phyloP scores from a whole-genome alignment of 192 early-diverging fungal genomes.

The Entomortierella beljakovae region DNA sequence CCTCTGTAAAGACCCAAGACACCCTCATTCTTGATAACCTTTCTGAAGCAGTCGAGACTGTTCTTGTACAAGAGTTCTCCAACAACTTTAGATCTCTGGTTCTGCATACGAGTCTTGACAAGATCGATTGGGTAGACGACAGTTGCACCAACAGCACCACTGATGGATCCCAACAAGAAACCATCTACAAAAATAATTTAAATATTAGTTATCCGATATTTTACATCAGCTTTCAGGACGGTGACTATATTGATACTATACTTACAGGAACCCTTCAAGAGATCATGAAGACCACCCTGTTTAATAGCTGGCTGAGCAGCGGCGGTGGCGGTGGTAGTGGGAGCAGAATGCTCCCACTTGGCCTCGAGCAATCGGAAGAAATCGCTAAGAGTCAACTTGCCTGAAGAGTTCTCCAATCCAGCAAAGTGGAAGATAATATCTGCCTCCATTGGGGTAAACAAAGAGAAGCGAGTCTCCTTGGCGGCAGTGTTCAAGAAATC shows the following conservation, averaged over 20 bases:
- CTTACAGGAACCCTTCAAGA: slow-evolving; percentile 54
- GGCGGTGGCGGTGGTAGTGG: slow-evolving; percentile 11
- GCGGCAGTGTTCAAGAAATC: slow-evolving; percentile 72
- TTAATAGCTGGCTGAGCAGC: slow-evolving; percentile 23
- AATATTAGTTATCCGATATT: background rate
- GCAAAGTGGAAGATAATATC: slow-evolving; percentile 80
- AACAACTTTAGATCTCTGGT: slow-evolving; percentile 91
- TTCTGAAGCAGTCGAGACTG: slow-evolving; percentile 95
- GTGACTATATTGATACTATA: background rate
- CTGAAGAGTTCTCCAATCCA: slow-evolving; percentile 59
- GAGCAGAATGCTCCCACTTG: slow-evolving; percentile 59
- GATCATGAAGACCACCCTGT: slow-evolving; percentile 35
- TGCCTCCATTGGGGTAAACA: slow-evolving; percentile 80
- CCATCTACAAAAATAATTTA: slow-evolving; percentile 19
- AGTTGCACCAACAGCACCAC: slow-evolving; percentile 94
- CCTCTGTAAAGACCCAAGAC: slow-evolving; percentile 92
- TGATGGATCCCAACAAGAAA: slow-evolving; percentile 87
- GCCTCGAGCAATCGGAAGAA: slow-evolving; percentile 66
- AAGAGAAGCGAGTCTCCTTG: slow-evolving; percentile 64
- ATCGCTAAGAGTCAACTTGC: slow-evolving; percentile 59
- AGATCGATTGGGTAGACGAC: slow-evolving; percentile 98
- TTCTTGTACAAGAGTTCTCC: slow-evolving; percentile 96
- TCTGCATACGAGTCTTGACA: slow-evolving; percentile 99
- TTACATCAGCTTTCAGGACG: background rate
- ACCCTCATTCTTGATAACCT: slow-evolving; percentile 94